A percentile compares a stretch with the other conserved stretches of the same genome.
Conservation (phyloP, 139 green algal species). For the Chlorella sorokiniana region DNA sequence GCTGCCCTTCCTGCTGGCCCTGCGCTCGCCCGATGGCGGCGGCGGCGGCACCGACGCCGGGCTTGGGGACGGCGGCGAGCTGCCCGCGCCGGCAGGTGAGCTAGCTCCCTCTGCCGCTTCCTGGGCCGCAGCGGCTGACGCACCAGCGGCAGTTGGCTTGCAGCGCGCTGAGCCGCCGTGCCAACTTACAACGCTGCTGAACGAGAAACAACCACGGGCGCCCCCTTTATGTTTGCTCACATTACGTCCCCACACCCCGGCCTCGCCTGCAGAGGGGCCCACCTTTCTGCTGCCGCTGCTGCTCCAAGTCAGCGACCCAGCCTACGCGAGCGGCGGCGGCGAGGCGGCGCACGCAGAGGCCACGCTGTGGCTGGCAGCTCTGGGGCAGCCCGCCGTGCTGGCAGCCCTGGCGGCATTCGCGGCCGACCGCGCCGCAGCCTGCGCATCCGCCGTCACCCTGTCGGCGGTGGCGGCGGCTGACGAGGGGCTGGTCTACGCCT, state of each 20-base stretch:
- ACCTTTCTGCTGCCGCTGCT: slow-evolving; percentile 33
- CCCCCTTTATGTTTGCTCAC: no score
- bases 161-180: neutral
- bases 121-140: neutral
- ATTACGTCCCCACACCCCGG: neutral
- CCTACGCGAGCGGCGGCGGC: neutral
- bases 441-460: neutral
- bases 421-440: neutral
- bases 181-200: neutral
- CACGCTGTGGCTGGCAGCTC: slow-evolving; percentile 13
- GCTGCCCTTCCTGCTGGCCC: slow-evolving; percentile 40
- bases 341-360: neutral
- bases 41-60: neutral
- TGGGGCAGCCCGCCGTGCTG: neutral
- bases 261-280: slow-evolving; percentile 5
- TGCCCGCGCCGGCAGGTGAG: neutral
- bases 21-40: no score
- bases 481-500: slow-evolving; percentile 14
- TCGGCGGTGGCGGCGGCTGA: neutral
- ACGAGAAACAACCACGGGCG: no score
- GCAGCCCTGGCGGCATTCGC: neutral
- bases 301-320: slow-evolving; percentile 26
- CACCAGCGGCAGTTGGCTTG: neutral
- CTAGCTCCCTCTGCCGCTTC: no score
- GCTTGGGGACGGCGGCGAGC: neutral